Percentiles rank a stretch among this genome's conserved stretches.
These are phyloP conservation scores for Spergularia marina DNA, from an alignment of 148 eudicot species.

Conservation along the genomic window DNA sequence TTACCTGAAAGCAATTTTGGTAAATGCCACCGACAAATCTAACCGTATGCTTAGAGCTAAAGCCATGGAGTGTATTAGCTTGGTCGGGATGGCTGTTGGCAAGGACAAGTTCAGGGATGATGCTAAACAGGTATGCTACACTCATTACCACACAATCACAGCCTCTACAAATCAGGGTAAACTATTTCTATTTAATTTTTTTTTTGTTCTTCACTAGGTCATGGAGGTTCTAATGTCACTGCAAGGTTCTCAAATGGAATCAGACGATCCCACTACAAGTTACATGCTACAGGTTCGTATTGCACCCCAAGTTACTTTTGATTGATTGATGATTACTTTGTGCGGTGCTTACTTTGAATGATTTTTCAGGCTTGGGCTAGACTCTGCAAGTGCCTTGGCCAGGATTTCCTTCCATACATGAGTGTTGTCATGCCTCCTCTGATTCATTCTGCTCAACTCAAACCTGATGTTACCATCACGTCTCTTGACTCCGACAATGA, in stretches of 20 bases:
- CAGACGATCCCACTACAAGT: slow-evolving; percentile 92
- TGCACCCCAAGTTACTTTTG: not conserved
- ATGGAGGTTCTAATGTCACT: slow-evolving; percentile 97
- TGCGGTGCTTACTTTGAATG: too few relatives aligned
- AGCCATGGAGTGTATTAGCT: slow-evolving; percentile 96
- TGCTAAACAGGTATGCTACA: slow-evolving; percentile 97
- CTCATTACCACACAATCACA: too few relatives aligned
- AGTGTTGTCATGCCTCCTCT: slow-evolving; percentile 92
- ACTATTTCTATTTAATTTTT: not conserved
- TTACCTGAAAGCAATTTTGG: slow-evolving; percentile 75
- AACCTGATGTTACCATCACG: slow-evolving; percentile 95
- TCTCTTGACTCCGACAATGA: slow-evolving; percentile 90
- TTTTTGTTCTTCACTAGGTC: slow-evolving; percentile 50
- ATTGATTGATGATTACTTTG: too few relatives aligned
- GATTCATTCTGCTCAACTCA: slow-evolving; percentile 93
- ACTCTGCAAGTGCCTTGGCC: slow-evolving; percentile 98
- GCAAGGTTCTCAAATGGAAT: slow-evolving; percentile 97
- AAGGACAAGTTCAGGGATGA: slow-evolving; percentile 99
- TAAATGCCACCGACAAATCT: slow-evolving; percentile 82
- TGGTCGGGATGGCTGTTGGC: slow-evolving; percentile 99
- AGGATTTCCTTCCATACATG: slow-evolving; percentile 98
- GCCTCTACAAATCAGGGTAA: too few relatives aligned
- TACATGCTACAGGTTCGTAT: slow-evolving; percentile 81
- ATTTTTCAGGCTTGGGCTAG: slow-evolving; percentile 91
- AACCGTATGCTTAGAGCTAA: slow-evolving; percentile 96